These are phyloP conservation scores for Pleodorina starrii DNA, from an alignment of 139 green algal genomes.

Conservation along the genomic window DNA sequence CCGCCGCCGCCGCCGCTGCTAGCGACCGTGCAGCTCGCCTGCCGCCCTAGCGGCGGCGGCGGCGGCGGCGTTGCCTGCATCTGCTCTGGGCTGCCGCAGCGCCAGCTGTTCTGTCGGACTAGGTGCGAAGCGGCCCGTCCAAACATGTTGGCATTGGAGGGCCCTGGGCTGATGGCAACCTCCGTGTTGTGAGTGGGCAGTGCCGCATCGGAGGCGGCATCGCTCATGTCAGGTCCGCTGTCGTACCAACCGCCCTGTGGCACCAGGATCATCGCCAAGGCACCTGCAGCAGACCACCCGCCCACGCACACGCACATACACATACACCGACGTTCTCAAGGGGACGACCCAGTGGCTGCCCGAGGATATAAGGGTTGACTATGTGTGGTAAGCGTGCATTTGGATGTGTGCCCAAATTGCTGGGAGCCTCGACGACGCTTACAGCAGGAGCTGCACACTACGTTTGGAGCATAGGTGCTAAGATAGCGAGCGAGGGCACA, in stretches of 20 bases:
- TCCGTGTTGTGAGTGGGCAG: conserved; percentile 31
- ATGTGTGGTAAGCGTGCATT: no score
- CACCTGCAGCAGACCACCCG: conserved; percentile 4
- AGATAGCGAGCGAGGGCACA: no score
- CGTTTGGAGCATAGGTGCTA: no score
- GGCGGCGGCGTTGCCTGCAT: background rate
- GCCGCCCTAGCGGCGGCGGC: background rate
- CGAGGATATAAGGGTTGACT: no score
- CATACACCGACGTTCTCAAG: no score
- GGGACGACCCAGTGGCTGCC: no score
- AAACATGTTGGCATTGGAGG: conserved; percentile 15
- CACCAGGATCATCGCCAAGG: conserved; percentile 22
- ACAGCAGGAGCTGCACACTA: no score
- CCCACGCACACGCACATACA: no score
- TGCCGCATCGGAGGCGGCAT: conserved; percentile 36
- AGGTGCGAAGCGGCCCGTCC: background rate
- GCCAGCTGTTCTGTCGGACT: background rate
- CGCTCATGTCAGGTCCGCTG: conserved; percentile 24
- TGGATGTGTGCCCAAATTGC: no score
- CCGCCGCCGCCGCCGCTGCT: background rate
- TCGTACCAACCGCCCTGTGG: conserved; percentile 38
- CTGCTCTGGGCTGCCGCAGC: background rate
- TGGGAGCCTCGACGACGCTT: no score
- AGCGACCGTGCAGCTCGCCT: background rate
- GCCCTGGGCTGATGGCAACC: conserved; percentile 31